These are phyloP conservation scores for Aspergillus asperescens DNA, from an alignment of 495 filamentous ascomycete genomes.

Conservation along the genomic window DNA sequence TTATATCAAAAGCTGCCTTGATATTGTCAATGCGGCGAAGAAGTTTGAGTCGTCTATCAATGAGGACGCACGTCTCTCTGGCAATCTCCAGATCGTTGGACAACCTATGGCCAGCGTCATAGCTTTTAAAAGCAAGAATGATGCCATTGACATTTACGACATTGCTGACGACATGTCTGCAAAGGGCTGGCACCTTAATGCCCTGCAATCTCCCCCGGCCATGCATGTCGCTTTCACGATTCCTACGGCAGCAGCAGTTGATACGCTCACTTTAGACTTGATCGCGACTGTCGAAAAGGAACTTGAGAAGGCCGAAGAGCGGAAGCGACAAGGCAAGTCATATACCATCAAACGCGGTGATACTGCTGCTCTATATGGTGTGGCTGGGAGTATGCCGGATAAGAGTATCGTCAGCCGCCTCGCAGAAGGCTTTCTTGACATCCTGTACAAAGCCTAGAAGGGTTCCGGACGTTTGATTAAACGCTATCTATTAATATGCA, in stretches of 20 bases:
- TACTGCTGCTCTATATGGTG: slow-evolving; percentile 85
- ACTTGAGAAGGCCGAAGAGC: slow-evolving; percentile 70
- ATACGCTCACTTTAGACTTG: slow-evolving; percentile 72
- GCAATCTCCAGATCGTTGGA: slow-evolving; percentile 75
- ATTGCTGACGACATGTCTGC: slow-evolving; percentile 76
- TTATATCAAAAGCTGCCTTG: slow-evolving; percentile 76
- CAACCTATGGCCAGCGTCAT: slow-evolving; percentile 85
- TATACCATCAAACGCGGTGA: slow-evolving; percentile 53
- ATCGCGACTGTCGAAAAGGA: slow-evolving; percentile 73
- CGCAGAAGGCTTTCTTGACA: slow-evolving; percentile 88
- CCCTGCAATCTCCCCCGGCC: slow-evolving; percentile 85
- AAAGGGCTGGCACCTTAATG: slow-evolving; percentile 93
- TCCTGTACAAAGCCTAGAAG: slow-evolving; percentile 82
- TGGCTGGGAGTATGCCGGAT: slow-evolving; percentile 90
- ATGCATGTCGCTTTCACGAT: slow-evolving; percentile 94
- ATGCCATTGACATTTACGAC: slow-evolving; percentile 75
- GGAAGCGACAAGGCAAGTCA: slow-evolving; percentile 56
- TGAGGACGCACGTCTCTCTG: slow-evolving; percentile 55
- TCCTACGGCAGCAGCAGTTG: slow-evolving; percentile 74
- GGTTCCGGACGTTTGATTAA: background rate
- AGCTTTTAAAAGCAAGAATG: slow-evolving; percentile 68
- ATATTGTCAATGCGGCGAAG: slow-evolving; percentile 84
- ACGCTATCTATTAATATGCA: slow-evolving; percentile 13
- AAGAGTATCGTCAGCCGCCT: slow-evolving; percentile 91
- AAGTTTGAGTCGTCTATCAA: slow-evolving; percentile 73